Base-by-base conservation (phyloP, 108 stramenopile species). In the Cyclostephanos invisitatus region DNA sequence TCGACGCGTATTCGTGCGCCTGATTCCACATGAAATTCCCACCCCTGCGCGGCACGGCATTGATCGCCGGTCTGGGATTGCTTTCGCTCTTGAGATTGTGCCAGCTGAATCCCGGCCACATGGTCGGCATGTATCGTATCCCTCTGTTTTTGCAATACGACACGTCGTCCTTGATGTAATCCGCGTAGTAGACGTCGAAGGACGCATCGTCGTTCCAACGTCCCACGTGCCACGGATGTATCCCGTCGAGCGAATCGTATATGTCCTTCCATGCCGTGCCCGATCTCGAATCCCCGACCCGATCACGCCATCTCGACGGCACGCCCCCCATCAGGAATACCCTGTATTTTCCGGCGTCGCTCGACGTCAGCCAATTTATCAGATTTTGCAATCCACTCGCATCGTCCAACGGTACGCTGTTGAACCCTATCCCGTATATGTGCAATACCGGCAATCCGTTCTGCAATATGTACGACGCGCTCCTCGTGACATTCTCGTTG, bases 161-260 rank as follows among this genome's bases (percentile, higher is more conserved):
- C 1, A 63, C 70, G 68, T 84, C 83, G 5, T 46, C 15, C 17
- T 27, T 25, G 65, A 77, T 70, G 6, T 24, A 49, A 51, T 60
- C 49, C 7, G n/a, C 37, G 56, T 70, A 47, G 27, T 59, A 70
- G n/a, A 8, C 32, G 37, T 57, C 55, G 40, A 70, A 70, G 6
- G 8, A 7, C 57, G 7, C 11, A 9, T 14, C 58, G 5, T 62
- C 25, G 0, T 24, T 58, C 76, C 76, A 77, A n/a, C 74, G 46
- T 5, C 78, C 83, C 28, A 84, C 83, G 21, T 74, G 78, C 78
- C 83, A 84, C 32, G 83, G 83, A 42, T 74, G 73, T 6, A 84
- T 70, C 0, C 73, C 72, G 44, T 80, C 64, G 10, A 80, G 63
- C n/a, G 63, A 62, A 64, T 74, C 51, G 37, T 80, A 83, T 24